These are phyloP conservation scores for Cantharellus cinnabarinus DNA, from an alignment of 768 basidiomycete species.

Conservation along the genomic window DNA sequence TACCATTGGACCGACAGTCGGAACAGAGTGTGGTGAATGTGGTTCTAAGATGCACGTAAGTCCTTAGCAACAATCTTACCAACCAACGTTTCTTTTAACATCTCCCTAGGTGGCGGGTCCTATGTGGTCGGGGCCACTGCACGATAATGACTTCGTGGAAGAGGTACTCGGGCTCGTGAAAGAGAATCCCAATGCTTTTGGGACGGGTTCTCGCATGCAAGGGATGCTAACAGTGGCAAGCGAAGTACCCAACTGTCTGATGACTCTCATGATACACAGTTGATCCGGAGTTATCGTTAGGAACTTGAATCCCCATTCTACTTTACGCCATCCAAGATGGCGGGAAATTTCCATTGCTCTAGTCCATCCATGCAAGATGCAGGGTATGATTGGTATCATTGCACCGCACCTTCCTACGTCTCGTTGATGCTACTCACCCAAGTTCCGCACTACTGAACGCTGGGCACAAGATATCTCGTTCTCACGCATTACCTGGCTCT, in stretches of 20 bases:
- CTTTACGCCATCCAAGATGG: constrained; percentile 64
- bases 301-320: constrained; percentile 65
- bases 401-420: neutral
- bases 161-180: constrained; percentile 58
- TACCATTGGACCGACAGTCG: constrained; percentile 42
- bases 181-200: constrained; percentile 39
- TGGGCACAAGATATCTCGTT: constrained; percentile 68
- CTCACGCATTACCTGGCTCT: constrained; percentile 76
- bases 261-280: neutral
- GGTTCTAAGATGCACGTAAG: constrained; percentile 53
- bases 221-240: constrained; percentile 87
- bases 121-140: constrained; percentile 88
- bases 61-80: constrained; percentile 3
- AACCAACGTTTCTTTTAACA: neutral
- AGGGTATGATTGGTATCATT: constrained; percentile 30
- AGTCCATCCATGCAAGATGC: constrained; percentile 58
- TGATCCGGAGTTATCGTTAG: constrained; percentile 19
- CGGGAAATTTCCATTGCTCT: constrained; percentile 62
- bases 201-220: constrained; percentile 68
- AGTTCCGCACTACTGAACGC: constrained; percentile 83
- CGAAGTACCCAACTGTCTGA: constrained; percentile 31
- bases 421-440: neutral
- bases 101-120: constrained; percentile 61
- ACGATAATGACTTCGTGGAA: constrained; percentile 52
- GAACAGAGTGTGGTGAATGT: constrained; percentile 60